Evolutionary conservation across 345 rosid species (phyloP).

Genomic region (Chamaenerion angustifolium): DNA sequence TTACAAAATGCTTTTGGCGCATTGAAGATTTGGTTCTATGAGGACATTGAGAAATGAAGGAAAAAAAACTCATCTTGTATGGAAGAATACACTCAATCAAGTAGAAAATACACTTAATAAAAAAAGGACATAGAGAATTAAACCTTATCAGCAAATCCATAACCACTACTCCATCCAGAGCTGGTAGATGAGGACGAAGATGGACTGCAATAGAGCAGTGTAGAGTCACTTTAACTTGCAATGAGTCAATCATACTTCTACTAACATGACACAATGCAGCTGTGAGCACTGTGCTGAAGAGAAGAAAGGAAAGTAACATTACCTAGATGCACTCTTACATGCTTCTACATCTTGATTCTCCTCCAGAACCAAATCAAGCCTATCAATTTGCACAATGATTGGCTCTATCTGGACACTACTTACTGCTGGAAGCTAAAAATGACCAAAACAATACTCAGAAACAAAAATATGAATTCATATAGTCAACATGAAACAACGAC

Average conservation of each 20-base stretch:
- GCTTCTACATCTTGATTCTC: conserved; percentile 64
- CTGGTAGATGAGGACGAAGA: conserved; percentile 31
- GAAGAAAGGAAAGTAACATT: conserved; percentile 3
- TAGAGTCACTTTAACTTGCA: background rate
- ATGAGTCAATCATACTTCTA: background rate
- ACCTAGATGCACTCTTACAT: conserved; percentile 56
- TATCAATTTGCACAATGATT: conserved; percentile 76
- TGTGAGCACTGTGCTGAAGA: background rate
- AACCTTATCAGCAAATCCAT: conserved; percentile 99
- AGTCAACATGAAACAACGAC: background rate
- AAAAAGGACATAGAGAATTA: conserved; percentile 9
- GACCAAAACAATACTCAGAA: conserved; percentile 3
- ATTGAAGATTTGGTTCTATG: too few species aligned
- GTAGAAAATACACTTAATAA: background rate
- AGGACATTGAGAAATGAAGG: too few species aligned
- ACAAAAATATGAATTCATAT: background rate
- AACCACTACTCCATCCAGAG: conserved; percentile 68
- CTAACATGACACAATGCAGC: background rate
- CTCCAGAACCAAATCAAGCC: conserved; percentile 91
- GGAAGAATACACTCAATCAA: background rate
- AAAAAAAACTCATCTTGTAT: background rate
- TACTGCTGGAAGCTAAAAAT: conserved; percentile 62
- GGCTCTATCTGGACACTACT: conserved; percentile 91
- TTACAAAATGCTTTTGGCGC: too few species aligned
- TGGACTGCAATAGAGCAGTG: conserved; percentile 25